These are phyloP conservation scores for Saprolegnia diclina DNA, from an alignment of 352 stramenopile genomes.

Conservation along the genomic window DNA sequence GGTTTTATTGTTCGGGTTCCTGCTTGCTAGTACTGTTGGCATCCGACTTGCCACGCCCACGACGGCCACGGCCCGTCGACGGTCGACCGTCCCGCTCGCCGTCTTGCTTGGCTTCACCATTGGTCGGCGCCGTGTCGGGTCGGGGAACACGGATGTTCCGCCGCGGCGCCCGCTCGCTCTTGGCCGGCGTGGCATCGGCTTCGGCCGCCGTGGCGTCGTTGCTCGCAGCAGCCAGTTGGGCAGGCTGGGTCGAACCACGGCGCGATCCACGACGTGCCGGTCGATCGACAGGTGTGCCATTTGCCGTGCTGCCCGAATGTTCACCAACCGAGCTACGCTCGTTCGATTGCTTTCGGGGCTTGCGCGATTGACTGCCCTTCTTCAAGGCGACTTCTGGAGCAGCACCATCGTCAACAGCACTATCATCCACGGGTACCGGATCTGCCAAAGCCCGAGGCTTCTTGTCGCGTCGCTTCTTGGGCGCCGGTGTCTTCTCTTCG, in stretches of 20 bases:
- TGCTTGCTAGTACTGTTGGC: not conserved
- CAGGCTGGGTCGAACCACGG: too few species aligned
- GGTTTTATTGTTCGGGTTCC: too few species aligned
- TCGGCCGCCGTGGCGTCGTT: not conserved
- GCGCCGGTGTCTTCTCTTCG: conserved; percentile 30
- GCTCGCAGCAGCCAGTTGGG: not conserved
- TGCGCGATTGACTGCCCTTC: not conserved
- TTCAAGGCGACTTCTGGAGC: conserved; percentile 4
- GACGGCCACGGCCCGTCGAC: not conserved
- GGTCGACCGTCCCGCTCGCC: not conserved
- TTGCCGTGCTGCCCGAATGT: conserved; percentile 4
- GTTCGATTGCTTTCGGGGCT: not conserved
- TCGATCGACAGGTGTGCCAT: not conserved
- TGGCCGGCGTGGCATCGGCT: not conserved
- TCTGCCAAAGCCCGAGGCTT: not conserved
- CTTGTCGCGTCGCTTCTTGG: conserved; percentile 4
- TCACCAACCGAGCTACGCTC: not conserved
- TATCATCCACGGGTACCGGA: not conserved
- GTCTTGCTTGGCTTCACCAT: not conserved
- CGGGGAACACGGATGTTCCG: conserved; percentile 7
- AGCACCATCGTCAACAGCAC: not conserved
- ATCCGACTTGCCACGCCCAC: not conserved
- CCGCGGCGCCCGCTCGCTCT: not conserved
- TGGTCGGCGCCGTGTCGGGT: not conserved
- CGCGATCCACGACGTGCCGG: too few species aligned